Evolutionary conservation across 1,284 basidiomycete species (phyloP).

Genomic region (Sanghuangporus sanghuang): DNA sequence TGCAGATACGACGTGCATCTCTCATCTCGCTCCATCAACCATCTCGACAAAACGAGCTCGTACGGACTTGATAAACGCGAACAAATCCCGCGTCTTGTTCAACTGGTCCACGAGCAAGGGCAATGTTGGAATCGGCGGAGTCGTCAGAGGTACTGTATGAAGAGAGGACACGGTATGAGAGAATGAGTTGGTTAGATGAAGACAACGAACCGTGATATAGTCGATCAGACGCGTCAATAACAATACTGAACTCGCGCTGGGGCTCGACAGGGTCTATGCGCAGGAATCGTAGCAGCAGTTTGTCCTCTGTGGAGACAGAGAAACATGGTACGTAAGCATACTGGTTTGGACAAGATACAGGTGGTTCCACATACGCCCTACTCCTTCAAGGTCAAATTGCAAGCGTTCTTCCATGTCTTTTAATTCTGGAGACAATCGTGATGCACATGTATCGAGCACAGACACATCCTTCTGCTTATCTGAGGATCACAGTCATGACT

Average conservation of each 20-base stretch:
- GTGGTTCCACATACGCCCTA: conserved; percentile 41
- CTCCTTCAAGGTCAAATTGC: conserved; percentile 68
- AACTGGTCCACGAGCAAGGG: conserved; percentile 60
- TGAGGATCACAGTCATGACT: conserved; percentile 23
- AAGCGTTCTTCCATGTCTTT: conserved; percentile 52
- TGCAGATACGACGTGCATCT: background rate
- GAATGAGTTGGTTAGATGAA: background rate
- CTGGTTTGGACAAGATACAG: background rate
- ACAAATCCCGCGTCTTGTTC: conserved; percentile 58
- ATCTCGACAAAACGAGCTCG: conserved; percentile 38
- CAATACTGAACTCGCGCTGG: conserved; percentile 65
- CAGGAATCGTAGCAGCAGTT: conserved; percentile 69
- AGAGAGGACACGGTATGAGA: background rate
- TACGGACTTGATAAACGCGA: conserved; percentile 54
- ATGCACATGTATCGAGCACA: conserved; percentile 57
- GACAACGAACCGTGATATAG: conserved; percentile 60
- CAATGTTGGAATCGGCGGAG: conserved; percentile 56
- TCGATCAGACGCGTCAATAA: conserved; percentile 63
- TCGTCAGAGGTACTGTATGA: conserved; percentile 57
- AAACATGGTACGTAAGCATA: background rate
- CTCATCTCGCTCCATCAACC: background rate
- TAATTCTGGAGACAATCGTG: conserved; percentile 51
- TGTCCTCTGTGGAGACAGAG: conserved; percentile 38
- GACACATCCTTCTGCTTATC: conserved; percentile 67
- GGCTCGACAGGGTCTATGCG: conserved; percentile 55